Evolutionary conservation across 371 early-diverging fungal genomes (phyloP).

Genomic region (Entomophthora muscae): DNA sequence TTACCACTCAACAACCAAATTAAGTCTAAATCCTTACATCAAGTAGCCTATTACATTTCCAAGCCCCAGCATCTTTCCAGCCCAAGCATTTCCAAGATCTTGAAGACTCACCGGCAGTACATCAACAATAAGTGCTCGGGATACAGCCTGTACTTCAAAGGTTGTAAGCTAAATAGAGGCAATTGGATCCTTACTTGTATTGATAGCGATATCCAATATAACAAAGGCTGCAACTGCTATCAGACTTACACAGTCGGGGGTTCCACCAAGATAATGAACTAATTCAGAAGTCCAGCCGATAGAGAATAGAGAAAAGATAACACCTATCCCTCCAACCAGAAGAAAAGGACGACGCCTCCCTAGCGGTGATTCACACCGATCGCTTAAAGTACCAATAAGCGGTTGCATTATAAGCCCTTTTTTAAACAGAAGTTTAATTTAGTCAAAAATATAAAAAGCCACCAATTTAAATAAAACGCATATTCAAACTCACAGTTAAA

Average conservation of each 20-base stretch:
- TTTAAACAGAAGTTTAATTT: neutral
- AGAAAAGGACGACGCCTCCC: conserved; percentile 63
- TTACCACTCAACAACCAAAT: no score
- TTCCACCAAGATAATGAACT: conserved; percentile 20
- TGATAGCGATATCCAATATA: conserved; percentile 79
- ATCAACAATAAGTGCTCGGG: conserved; percentile 80
- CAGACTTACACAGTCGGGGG: conserved; percentile 18
- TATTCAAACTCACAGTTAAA: neutral
- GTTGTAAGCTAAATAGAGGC: neutral
- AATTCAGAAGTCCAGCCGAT: conserved; percentile 75
- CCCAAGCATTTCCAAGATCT: conserved; percentile 77
- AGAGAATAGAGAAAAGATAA: conserved; percentile 35
- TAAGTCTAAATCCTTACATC: no score
- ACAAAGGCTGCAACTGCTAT: conserved; percentile 70
- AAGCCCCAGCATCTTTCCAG: conserved; percentile 73
- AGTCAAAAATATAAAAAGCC: no score
- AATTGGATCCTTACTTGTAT: conserved; percentile 34
- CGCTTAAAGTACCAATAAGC: conserved; percentile 58
- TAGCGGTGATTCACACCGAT: conserved; percentile 38
- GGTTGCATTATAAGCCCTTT: conserved; percentile 67
- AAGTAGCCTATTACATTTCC: conserved; percentile 79
- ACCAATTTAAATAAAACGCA: no score
- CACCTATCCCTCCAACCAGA: conserved; percentile 39
- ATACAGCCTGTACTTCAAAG: conserved; percentile 49
- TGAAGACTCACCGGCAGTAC: conserved; percentile 61